Percentiles rank a stretch among this genome's conserved stretches.
phyloP scores from a whole-genome alignment of 352 stramenopile genomes.

The Peronospora belbahrii region DNA sequence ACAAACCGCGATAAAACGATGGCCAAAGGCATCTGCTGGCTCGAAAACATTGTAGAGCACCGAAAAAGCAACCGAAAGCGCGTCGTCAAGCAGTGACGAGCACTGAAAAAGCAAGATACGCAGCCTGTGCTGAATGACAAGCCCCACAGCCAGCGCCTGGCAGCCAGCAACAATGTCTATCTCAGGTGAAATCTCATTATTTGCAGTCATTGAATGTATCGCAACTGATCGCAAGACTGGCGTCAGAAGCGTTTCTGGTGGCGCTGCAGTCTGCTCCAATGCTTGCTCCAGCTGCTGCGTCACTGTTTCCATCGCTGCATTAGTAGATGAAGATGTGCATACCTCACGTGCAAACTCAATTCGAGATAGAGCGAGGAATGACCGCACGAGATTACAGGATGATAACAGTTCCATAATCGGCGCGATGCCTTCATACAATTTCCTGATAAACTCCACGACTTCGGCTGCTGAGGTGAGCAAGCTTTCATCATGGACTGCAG shows the following conservation, averaged over 20 bases:
- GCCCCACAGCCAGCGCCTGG: constrained; percentile 32
- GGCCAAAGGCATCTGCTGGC: constrained; percentile 39
- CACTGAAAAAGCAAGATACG: constrained; percentile 40
- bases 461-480: background rate
- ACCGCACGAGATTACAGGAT: constrained; percentile 6
- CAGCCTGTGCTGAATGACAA: constrained; percentile 47
- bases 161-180: constrained; percentile 34
- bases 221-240: constrained; percentile 24
- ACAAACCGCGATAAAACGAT: constrained; percentile 43
- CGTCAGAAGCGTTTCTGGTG: constrained; percentile 25
- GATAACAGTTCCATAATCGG: constrained; percentile 20
- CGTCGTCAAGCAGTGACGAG: constrained; percentile 28
- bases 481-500: constrained; percentile 1
- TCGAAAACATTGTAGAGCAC: constrained; percentile 46
- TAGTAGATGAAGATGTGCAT: constrained; percentile 19
- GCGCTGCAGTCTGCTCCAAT: constrained; percentile 19
- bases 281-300: constrained; percentile 37
- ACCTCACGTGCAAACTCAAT: constrained; percentile 50
- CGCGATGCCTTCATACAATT: constrained; percentile 21
- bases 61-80: constrained; percentile 38
- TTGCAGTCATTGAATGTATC: constrained; percentile 7
- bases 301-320: constrained; percentile 32
- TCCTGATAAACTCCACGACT: constrained; percentile 24
- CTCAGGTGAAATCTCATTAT: constrained; percentile 16
- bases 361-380: constrained; percentile 26